Evolutionary conservation across 192 early-diverging fungal species (phyloP), one percentile per base, ranked within the genome.

Genomic region (Coemansia sp.): DNA sequence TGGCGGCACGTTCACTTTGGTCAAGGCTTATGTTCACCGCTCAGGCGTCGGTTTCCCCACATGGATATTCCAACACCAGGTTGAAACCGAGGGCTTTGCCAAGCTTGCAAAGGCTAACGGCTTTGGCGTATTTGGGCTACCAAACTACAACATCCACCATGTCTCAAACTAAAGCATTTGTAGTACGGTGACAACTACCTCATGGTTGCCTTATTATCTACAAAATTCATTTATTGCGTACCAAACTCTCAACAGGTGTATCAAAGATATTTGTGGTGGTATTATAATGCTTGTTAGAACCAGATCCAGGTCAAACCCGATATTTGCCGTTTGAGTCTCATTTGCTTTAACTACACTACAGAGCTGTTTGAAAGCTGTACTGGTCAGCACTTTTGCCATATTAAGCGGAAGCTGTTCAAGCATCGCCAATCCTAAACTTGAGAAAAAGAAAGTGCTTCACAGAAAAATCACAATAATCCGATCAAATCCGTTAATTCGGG

Each of bases 61-160:
- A 2, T 84, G 84, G 64, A 72, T 88, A 42, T 86, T 87, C 25
- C 83, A 87, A 31, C 90, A 90, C 60, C 84, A 87, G 62, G 86
- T 92, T 4, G 90, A 92, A 68, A 90, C 88, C 34, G 90, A 92
- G 76, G 90, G 89, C 4, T 78, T 92, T 67, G 90, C 88, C 12
- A 92, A 89, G 69, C 86, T 90, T 68, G 89, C 89, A 53, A 89
- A 87, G 68, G 85, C 74, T 0, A 53, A 87, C 50, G 89, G 89
- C 0, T 90, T 82, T 64, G 80, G 79, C 29, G 86, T 90, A 0
- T 88, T 69, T 70, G 90, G 90, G 0, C 78, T 89, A 31, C 90
- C 90, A 1, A 82, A 77, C 36, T 88, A 89, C 44, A 62, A 87
- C 38, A 82, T 92, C 4, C 84, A 85, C 34, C 90, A 91, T 71